Evolutionary conservation across 306 rosid genomes (phyloP).

Genomic region (Clitoria ternatea): DNA sequence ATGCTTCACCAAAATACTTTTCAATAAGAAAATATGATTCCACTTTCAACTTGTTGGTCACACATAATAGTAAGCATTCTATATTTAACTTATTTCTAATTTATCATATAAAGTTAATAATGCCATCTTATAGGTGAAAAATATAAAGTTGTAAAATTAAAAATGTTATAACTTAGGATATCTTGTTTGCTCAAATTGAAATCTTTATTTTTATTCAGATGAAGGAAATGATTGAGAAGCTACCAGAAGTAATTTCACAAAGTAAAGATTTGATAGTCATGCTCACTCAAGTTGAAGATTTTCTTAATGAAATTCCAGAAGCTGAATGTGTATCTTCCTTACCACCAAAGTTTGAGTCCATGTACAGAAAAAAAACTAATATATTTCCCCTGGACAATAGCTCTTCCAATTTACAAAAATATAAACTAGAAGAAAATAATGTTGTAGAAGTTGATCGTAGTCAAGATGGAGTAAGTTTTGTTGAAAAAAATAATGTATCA

Average conservation of each 20-base stretch:
- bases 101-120: neutral
- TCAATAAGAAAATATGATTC: neutral
- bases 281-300: slow-evolving; percentile 43
- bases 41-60: neutral
- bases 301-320: slow-evolving; percentile 36
- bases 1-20: neutral
- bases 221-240: slow-evolving; percentile 45
- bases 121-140: neutral
- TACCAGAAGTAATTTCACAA: slow-evolving; percentile 49
- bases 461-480: neutral
- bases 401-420: neutral
- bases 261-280: slow-evolving; percentile 35
- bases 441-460: no score
- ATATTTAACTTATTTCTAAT: neutral
- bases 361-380: neutral
- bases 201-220: slow-evolving; percentile 43
- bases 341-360: slow-evolving; percentile 28
- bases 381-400: neutral
- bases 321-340: slow-evolving; percentile 25
- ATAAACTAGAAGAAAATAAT: neutral
- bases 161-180: neutral
- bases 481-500: neutral
- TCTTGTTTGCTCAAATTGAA: no score
- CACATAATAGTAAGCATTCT: neutral
- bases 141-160: neutral